Evolutionary conservation across 2,329 filamentous ascomycete species (phyloP), one percentile per base, ranked within the genome.

Genomic region (Colletotrichum graminicola): DNA sequence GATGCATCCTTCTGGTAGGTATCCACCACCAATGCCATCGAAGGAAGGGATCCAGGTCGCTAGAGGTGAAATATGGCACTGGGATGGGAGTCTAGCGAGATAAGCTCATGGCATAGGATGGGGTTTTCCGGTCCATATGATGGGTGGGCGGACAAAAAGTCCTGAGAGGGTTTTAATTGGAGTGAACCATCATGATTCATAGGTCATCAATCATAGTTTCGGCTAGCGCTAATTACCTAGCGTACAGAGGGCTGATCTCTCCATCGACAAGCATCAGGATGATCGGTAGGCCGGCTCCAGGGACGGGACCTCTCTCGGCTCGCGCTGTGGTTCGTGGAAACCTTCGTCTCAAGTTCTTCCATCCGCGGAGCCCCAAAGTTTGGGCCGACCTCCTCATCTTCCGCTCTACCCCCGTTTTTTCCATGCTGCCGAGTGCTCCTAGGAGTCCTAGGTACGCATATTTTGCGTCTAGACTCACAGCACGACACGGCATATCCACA

Each of bases 351-450:
- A 23, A 72, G 43, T 71, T 71, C 45, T 59, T 67, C 69, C 69
- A 69, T 64, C 65, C 59, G 69, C 69, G 69, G 69, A 72, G 69
- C 69, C 67, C 69, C 69, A 68, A 67, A 72, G 47, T 62, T 72
- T 54, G 69, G 68, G 54, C 29, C 59, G 39, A 67, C 32, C 65
- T 14, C 65, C 52, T 64, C 60, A 55, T 55, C 52, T 57, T 51
- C 43, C 45, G 43, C 59, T 36, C 47, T 18, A 55, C 26, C 39
- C 34, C 45, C 26, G 41, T n/a, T 45, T 54, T 34, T 34, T 8
- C 26, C 57, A 32, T 32, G 29, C 16, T 41, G 2, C 57, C 45
- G 52, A 62, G 41, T 60, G 62, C 36, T 36, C 11, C 29, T 14
- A 56, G n/a, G 11, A 51, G 26, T 36, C 11, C 29, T 14, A 56